Percentiles rank a stretch among this genome's conserved stretches.
Evolutionary conservation across 148 eudicot species (phyloP).

Genomic region (Rhododendron henanense): DNA sequence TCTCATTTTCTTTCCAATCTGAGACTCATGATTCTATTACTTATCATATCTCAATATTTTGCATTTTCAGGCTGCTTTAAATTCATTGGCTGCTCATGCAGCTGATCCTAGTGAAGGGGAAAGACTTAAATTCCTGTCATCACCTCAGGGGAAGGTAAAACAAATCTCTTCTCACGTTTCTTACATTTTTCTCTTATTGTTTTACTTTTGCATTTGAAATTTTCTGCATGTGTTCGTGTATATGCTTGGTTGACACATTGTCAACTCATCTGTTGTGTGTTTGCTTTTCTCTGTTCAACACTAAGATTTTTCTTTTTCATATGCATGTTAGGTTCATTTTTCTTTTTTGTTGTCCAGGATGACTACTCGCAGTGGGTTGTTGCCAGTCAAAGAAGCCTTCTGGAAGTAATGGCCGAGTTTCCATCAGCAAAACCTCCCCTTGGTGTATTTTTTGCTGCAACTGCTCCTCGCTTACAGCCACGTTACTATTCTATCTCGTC

Average conservation of each 20-base stretch:
- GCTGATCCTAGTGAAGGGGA: slow-evolving; percentile 68
- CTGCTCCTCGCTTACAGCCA: slow-evolving; percentile 81
- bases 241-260: not conserved
- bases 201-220: not conserved
- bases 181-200: not conserved
- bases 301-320: not conserved
- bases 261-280: not conserved
- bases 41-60: not conserved
- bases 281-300: not conserved
- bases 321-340: not conserved
- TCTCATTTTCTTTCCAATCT: not conserved
- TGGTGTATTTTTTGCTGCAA: slow-evolving; percentile 87
- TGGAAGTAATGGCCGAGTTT: slow-evolving; percentile 80
- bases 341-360: slow-evolving; percentile 42
- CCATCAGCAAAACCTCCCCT: slow-evolving; percentile 88
- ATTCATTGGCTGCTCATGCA: slow-evolving; percentile 87
- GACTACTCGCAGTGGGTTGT: slow-evolving; percentile 80
- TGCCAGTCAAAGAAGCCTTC: slow-evolving; percentile 81
- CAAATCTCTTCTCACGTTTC: not conserved
- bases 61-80: slow-evolving; percentile 58
- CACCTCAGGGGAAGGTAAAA: slow-evolving; percentile 81
- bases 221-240: not conserved
- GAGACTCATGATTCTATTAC: not conserved
- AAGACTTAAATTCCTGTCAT: slow-evolving; percentile 60
- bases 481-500: slow-evolving; percentile 90